These are phyloP conservation scores for Ceratocystis destructans DNA, from an alignment of 2,329 filamentous ascomycete species.

Conservation along the genomic window DNA sequence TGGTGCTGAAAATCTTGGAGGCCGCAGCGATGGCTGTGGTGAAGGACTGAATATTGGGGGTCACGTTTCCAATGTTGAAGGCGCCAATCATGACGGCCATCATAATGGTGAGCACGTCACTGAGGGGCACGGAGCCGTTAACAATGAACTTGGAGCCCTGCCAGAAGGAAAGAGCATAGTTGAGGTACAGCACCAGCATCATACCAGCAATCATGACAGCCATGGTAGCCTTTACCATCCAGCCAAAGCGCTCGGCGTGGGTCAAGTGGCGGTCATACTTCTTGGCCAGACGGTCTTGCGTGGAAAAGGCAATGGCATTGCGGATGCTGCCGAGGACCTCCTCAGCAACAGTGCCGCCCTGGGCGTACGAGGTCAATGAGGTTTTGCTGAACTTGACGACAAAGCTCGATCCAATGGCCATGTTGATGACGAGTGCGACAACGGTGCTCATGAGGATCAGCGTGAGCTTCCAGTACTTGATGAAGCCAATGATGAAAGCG, in stretches of 20 bases:
- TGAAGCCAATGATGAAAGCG: constrained; percentile 79
- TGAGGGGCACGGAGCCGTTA: constrained; percentile 49
- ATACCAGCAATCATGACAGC: constrained; percentile 70
- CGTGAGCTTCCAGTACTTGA: constrained; percentile 86
- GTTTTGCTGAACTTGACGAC: constrained; percentile 71
- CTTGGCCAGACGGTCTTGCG: constrained; percentile 76
- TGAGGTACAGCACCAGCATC: constrained; percentile 74
- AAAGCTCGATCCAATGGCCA: constrained; percentile 58
- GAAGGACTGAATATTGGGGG: constrained; percentile 76
- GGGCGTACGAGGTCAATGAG: constrained; percentile 64
- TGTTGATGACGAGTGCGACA: constrained; percentile 61
- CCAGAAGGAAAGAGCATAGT: constrained; percentile 83
- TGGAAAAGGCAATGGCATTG: constrained; percentile 85
- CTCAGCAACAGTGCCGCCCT: constrained; percentile 77
- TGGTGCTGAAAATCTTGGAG: constrained; percentile 84
- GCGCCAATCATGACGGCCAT: constrained; percentile 88
- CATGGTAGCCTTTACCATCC: constrained; percentile 57
- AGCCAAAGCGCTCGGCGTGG: constrained; percentile 61
- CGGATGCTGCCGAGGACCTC: constrained; percentile 90
- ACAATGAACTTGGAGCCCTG: constrained; percentile 66
- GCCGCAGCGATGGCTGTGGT: constrained; percentile 71
- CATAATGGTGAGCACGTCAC: constrained; percentile 67
- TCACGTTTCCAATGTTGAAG: constrained; percentile 77
- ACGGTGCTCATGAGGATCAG: constrained; percentile 75
- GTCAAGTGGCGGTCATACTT: constrained; percentile 68